These are phyloP conservation scores for Saccharomycopsis capsularis DNA, from an alignment of 805 yeast species.

Conservation along the genomic window DNA sequence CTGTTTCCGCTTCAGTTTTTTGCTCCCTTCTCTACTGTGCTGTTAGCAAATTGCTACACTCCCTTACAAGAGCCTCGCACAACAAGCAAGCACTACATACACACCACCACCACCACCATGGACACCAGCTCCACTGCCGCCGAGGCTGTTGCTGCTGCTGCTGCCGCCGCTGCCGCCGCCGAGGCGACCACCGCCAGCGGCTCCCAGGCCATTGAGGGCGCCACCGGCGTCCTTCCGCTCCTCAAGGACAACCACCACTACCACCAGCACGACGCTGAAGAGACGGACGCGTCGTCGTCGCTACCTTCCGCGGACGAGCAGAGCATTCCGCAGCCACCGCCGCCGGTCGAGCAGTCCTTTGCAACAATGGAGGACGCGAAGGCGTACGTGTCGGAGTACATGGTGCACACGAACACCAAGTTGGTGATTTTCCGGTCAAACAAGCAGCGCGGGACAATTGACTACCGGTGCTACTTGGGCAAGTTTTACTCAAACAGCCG, in stretches of 20 bases:
- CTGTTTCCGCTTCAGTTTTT: no score
- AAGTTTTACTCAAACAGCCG: not conserved
- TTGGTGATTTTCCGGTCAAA: constrained; percentile 15
- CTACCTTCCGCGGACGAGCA: not conserved
- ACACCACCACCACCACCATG: not conserved
- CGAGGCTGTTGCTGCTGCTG: constrained; percentile 11
- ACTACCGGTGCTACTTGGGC: constrained; percentile 15
- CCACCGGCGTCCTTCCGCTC: not conserved
- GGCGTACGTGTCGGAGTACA: constrained; percentile 11
- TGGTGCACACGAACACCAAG: constrained; percentile 11
- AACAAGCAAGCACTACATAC: no score
- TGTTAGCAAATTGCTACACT: no score
- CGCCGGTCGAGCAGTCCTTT: constrained; percentile 15
- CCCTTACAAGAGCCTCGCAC: no score
- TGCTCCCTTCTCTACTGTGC: no score
- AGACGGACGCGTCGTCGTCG: not conserved
- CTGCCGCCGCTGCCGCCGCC: constrained; percentile 7
- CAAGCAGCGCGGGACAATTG: constrained; percentile 9
- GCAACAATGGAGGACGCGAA: constrained; percentile 13
- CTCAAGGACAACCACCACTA: not conserved
- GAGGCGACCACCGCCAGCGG: constrained; percentile 5
- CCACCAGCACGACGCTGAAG: not conserved
- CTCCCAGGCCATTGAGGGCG: constrained; percentile 1
- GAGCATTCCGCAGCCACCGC: constrained; percentile 11
- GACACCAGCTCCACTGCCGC: constrained; percentile 6